Base-by-base conservation (phyloP, 495 filamentous ascomycete species). In the Penicillium argentinense region DNA sequence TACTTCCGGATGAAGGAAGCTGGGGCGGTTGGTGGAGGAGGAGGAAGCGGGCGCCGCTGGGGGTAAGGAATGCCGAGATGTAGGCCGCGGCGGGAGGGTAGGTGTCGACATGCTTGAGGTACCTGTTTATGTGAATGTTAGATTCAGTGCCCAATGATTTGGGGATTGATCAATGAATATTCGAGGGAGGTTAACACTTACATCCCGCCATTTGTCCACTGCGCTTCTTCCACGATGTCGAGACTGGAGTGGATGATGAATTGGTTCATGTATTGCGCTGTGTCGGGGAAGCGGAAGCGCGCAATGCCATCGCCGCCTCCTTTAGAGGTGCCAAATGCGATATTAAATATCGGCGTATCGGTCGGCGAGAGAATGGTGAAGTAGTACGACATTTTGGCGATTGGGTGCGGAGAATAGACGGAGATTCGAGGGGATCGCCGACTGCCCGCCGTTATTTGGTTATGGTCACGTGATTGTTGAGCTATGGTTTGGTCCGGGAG, bases 281-380 rank as follows among this genome's bases (percentile, higher is more conserved):
- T 85, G 36, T 91, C 85, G 23, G 76, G 80, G 78, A 96, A 97
- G 51, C 71, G 68, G 63, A 79, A 77, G 27, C 88, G 83, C 19
- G 93, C 74, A 57, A 90, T 78, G 55, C 93, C 93, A 77, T 97
- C 92, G 55, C 90, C 91, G 71, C 91, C 90, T 46, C 85, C 81
- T 69, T 96, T 96, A 25, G 88, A 91, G 36, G 91, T 96, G 55
- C 93, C 93, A 70, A 98, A 97, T 54, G 95, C 89, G 65, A 91
- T 79, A 69, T 95, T 90, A 75, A 97, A 98, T 45, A 97, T 81
- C 14, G 93, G 91, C 63, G 89, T 91, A 67, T 98, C 93, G 40
- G 87, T 86, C 3, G 92, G 95, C 59, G 89, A 91, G 64, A 97
- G 78, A 45, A 98, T 95, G 58, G 86, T 85, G 68, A 97, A 97